phyloP scores from a whole-genome alignment of 208 protist genomes.

The Spongospora subterranea region DNA sequence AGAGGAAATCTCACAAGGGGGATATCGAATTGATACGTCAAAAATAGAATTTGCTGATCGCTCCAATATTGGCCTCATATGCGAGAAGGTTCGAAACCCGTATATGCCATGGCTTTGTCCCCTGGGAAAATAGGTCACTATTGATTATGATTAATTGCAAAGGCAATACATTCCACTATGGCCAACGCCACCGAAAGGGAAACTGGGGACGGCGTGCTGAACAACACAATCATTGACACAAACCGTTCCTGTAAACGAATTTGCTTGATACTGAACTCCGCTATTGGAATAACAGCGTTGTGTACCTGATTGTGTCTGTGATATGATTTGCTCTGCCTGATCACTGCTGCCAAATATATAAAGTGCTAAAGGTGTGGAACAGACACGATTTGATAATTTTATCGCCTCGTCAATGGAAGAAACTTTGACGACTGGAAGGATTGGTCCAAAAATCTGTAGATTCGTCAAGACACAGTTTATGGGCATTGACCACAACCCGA shows the following conservation, averaged over 20 bases:
- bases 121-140: neutral
- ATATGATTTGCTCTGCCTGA: neutral
- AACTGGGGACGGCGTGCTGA: neutral
- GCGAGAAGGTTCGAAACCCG: neutral
- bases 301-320: constrained; percentile 9
- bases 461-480: neutral
- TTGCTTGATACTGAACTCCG: neutral
- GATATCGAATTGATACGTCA: constrained; percentile 6
- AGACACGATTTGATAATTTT: neutral
- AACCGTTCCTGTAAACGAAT: neutral
- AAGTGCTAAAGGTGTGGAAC: constrained; percentile 4
- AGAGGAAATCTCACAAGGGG: neutral
- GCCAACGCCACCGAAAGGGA: constrained; percentile 21
- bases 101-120: neutral
- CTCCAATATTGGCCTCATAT: neutral
- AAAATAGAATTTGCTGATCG: neutral
- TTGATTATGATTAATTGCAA: constrained; percentile 14
- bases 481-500: neutral
- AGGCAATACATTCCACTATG: neutral
- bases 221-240: constrained; percentile 47
- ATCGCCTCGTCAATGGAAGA: neutral
- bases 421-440: neutral
- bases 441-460: constrained; percentile 28
- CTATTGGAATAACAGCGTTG: neutral
- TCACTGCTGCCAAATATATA: constrained; percentile 17